A percentile compares a stretch with the other conserved stretches of the same genome.
phyloP scores from a whole-genome alignment of 2,329 filamentous ascomycete species.

The Phoma sp. region DNA sequence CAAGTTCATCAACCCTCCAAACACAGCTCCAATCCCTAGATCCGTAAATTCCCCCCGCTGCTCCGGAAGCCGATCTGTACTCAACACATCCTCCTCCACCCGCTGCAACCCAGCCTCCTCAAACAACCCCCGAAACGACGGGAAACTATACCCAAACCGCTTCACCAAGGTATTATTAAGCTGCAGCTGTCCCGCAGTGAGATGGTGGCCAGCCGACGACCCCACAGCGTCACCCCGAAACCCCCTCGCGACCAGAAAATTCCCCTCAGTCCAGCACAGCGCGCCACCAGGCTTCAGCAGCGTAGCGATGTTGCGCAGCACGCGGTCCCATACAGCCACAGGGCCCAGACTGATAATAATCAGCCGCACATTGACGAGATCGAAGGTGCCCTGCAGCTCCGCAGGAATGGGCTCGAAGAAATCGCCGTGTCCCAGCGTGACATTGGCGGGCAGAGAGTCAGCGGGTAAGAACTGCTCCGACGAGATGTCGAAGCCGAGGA shows the following conservation, averaged over 20 bases:
- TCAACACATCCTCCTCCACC: conserved; percentile 34
- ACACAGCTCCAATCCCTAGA: conserved; percentile 35
- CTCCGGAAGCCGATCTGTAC: conserved; percentile 34
- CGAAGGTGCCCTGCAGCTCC: conserved; percentile 33
- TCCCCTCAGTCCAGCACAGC: conserved; percentile 39
- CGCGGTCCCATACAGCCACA: conserved; percentile 26
- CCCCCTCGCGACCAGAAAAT: conserved; percentile 32
- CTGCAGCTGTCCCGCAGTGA: conserved; percentile 29
- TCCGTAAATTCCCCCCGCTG: conserved; percentile 36
- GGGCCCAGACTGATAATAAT: conserved; percentile 38
- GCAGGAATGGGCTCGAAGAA: conserved; percentile 37
- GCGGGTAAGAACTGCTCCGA: conserved; percentile 27
- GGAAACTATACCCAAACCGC: conserved; percentile 36
- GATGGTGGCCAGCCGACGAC: conserved; percentile 24
- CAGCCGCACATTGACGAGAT: conserved; percentile 40
- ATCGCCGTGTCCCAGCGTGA: conserved; percentile 30
- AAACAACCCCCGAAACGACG: conserved; percentile 24
- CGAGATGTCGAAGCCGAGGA: conserved; percentile 41
- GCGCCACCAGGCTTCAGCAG: conserved; percentile 39
- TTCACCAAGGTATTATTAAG: conserved; percentile 27
- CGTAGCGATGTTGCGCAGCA: conserved; percentile 30
- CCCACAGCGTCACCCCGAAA: conserved; percentile 20
- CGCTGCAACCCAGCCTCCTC: conserved; percentile 22
- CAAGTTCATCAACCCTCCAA: conserved; percentile 35
- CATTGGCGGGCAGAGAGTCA: conserved; percentile 26